Base-by-base conservation (phyloP, 208 protist genomes). In the Naegleria lovaniensis region DNA sequence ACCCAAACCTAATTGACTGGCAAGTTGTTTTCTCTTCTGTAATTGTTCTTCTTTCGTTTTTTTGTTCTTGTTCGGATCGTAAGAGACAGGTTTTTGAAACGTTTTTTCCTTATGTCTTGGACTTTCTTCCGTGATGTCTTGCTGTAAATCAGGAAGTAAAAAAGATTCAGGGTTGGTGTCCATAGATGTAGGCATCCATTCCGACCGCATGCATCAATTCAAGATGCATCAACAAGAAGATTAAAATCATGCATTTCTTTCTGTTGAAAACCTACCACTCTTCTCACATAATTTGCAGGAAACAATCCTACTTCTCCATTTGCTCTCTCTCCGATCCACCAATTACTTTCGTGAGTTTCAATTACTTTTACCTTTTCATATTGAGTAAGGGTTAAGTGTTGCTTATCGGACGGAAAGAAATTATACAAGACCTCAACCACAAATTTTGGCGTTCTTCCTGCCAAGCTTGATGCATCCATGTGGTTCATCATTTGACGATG, bases 201-300 rank as follows among this genome's bases (percentile, higher is more conserved):
- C n/a, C n/a, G n/a, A n/a, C n/a, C n/a, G n/a, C n/a, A n/a, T n/a
- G 6, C 5, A 75, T 75, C 5, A 75, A 29, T 4, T n/a, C n/a
- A n/a, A 75, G 58, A n/a, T 75, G 3, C 58, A 9, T 75, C 5
- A 5, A 5, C 15, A 75, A 4, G 6, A 75, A 75, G 58, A 29
- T n/a, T 29, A n/a, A n/a, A n/a, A n/a, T n/a, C n/a, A n/a, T n/a
- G n/a, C n/a, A n/a, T n/a, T n/a, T n/a, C n/a, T n/a, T n/a, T n/a
- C n/a, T n/a, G n/a, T n/a, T n/a, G n/a, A n/a, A n/a, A 41, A 88
- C 85, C 0, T 58, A 88, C 85, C 19, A 88, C 33, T 88, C 85
- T 88, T 19, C 41, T 58, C 9, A 58, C 85, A 88, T 88, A 88
- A 88, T 88, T 88, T 59, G 85, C 19, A 38, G 85, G 85, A 88